phyloP scores from a whole-genome alignment of 305 asterid species.

The Solanum hybrid region DNA sequence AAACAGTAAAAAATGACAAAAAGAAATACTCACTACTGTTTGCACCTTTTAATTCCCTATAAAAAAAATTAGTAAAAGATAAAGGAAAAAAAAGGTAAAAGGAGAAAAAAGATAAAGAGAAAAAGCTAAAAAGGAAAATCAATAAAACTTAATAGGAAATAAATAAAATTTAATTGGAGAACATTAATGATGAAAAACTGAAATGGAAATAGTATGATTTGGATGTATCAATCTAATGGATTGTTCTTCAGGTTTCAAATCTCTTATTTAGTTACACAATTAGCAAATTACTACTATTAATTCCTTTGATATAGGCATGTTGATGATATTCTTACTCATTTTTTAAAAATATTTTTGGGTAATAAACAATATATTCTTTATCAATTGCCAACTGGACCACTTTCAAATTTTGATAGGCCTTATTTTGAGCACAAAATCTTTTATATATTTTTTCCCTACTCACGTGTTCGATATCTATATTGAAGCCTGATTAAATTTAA shows the following conservation, averaged over 20 bases:
- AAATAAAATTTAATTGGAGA: neutral
- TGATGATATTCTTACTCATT: neutral
- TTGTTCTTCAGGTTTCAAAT: neutral
- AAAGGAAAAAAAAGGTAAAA: neutral
- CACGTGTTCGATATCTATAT: too few species aligned
- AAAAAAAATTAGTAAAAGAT: neutral
- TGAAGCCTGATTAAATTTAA: neutral
- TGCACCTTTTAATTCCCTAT: neutral
- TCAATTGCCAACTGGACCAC: neutral
- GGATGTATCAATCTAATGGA: neutral
- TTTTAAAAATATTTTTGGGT: neutral
- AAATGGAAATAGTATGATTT: neutral
- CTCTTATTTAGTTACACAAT: neutral
- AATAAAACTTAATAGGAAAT: neutral
- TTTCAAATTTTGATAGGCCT: neutral
- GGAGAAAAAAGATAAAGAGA: neutral
- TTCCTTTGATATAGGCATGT: neutral
- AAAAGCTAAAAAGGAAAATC: neutral
- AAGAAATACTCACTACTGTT: neutral
- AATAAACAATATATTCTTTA: neutral
- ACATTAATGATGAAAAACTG: neutral
- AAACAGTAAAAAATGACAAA: conserved; percentile 1
- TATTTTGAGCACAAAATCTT: neutral
- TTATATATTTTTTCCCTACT: too few species aligned
- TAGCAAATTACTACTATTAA: neutral